Evolutionary conservation across 2,329 filamentous ascomycete genomes (phyloP).

Genomic region (Alternaria infectoria): DNA sequence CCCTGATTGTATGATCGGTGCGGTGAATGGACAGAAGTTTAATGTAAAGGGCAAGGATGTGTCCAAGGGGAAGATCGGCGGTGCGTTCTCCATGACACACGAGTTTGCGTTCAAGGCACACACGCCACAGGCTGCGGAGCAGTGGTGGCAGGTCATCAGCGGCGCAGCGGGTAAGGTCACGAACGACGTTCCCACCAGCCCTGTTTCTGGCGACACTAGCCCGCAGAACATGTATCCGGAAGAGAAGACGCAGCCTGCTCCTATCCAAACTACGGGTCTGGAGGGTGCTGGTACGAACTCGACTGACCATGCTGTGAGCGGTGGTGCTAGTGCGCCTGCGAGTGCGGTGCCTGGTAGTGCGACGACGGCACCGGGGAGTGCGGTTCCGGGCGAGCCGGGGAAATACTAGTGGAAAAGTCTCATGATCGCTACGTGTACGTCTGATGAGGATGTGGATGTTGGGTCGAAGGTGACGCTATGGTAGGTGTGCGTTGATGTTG

Average conservation of each 20-base stretch:
- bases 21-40: slow-evolving; percentile 80
- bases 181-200: slow-evolving; percentile 50
- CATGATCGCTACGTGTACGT: background rate
- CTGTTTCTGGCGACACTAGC: slow-evolving; percentile 33
- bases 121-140: slow-evolving; percentile 77
- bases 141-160: slow-evolving; percentile 81
- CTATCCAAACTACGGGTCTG: slow-evolving; percentile 44
- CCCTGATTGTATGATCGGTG: slow-evolving; percentile 83
- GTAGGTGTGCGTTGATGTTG: background rate
- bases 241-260: slow-evolving; percentile 21
- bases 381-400: slow-evolving; percentile 38
- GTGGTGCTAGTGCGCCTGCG: slow-evolving; percentile 13
- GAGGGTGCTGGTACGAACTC: slow-evolving; percentile 24
- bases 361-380: slow-evolving; percentile 22
- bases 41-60: slow-evolving; percentile 94
- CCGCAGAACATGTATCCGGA: slow-evolving; percentile 4
- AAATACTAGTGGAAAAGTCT: slow-evolving; percentile 28
- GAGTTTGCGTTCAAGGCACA: slow-evolving; percentile 90
- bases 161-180: slow-evolving; percentile 61
- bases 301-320: slow-evolving; percentile 6
- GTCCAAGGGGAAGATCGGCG: slow-evolving; percentile 75
- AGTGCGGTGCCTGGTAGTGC: slow-evolving; percentile 10
- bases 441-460: background rate
- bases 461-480: background rate
- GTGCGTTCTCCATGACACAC: slow-evolving; percentile 78